Conservation (phyloP, 2,329 filamentous ascomycete genomes). For the Fusarium pseudonygamai region DNA sequence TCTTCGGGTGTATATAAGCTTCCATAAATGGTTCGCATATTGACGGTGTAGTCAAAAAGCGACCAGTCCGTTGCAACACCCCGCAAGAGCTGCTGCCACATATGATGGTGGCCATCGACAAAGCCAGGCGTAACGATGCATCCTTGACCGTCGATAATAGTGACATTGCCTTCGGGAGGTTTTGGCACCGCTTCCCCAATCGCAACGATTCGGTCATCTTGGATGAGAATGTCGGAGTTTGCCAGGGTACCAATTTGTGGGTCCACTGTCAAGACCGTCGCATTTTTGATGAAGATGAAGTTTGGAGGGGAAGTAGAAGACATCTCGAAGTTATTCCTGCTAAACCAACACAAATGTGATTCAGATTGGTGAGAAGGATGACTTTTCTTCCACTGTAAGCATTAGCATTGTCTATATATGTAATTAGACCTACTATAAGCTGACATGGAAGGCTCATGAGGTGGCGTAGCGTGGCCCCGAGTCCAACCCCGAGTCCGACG, state of each 20-base stretch:
- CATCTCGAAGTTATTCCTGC: background rate
- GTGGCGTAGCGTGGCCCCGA: background rate
- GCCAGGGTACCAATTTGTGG: background rate
- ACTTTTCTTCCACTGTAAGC: rapidly evolving
- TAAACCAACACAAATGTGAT: too few relatives aligned
- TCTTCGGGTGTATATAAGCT: background rate
- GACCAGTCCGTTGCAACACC: background rate
- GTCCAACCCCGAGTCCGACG: background rate
- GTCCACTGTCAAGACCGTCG: background rate
- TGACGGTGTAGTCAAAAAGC: background rate
- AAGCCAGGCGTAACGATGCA: background rate
- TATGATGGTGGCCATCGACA: background rate
- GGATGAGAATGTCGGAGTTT: background rate
- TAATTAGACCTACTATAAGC: too few relatives aligned
- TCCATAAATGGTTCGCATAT: background rate
- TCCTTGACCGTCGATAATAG: background rate
- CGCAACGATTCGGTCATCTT: background rate
- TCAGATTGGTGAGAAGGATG: rapidly evolving
- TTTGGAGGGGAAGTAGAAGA: background rate
- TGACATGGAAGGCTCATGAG: too few relatives aligned
- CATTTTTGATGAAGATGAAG: background rate
- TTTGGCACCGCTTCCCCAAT: background rate
- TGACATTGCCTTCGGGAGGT: background rate
- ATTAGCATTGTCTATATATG: background rate
- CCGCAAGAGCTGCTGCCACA: background rate